These are phyloP conservation scores for Trametes sp. DNA, from an alignment of 1,284 basidiomycete genomes.

Conservation along the genomic window DNA sequence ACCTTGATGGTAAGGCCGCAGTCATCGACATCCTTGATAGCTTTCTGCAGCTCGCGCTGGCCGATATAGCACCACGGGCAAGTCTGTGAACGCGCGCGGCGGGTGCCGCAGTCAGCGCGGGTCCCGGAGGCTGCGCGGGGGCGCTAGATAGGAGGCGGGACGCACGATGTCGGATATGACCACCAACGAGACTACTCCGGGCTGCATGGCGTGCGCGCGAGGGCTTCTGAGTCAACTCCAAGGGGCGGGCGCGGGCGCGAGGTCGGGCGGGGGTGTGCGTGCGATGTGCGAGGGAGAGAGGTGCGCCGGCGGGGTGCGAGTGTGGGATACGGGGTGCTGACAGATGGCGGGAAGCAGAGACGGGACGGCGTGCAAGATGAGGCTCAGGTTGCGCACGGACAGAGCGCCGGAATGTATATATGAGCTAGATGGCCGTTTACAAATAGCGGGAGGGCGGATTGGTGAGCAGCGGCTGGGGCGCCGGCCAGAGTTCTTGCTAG, in stretches of 20 bases:
- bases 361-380: constrained; percentile 17
- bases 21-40: constrained; percentile 66
- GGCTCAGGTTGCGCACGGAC: constrained; percentile 15
- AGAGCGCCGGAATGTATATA: constrained; percentile 31
- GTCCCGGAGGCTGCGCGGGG: constrained; percentile 12
- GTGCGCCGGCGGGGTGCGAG: constrained; percentile 1
- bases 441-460: constrained; percentile 33
- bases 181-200: constrained; percentile 64
- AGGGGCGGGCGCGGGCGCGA: constrained; percentile 11
- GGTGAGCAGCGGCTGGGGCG: constrained; percentile 33
- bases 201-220: constrained; percentile 28
- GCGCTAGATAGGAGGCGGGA: constrained; percentile 32
- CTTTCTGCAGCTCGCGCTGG: constrained; percentile 73
- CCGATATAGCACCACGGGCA: constrained; percentile 82
- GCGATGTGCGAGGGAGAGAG: constrained; percentile 7
- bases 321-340: constrained; percentile 2
- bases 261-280: constrained; percentile 11
- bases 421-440: constrained; percentile 29
- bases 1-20: constrained; percentile 74
- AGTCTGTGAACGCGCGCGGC: constrained; percentile 48
- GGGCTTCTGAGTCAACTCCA: constrained; percentile 13
- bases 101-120: constrained; percentile 1
- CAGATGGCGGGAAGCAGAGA: constrained; percentile 14
- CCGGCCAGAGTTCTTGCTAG: constrained; percentile 24
- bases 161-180: constrained; percentile 78